phyloP scores from a whole-genome alignment of 2,329 filamentous ascomycete species.

The Neoscytalidium dimidiatum region DNA sequence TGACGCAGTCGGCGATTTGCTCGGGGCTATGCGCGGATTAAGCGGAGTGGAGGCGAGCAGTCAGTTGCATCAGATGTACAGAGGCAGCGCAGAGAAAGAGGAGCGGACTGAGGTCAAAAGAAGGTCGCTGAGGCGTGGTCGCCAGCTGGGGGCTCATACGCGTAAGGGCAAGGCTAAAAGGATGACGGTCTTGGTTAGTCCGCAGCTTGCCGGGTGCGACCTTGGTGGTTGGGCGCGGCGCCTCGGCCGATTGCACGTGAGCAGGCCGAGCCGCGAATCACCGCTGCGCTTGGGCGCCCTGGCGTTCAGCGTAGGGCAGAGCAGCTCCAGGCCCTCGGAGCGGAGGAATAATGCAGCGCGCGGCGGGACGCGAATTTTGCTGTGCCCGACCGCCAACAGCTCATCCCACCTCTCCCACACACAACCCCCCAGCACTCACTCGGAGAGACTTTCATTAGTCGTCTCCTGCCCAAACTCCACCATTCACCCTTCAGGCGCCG shows the following conservation, averaged over 20 bases:
- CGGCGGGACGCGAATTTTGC: slow-evolving; percentile 17
- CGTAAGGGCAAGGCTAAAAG: slow-evolving; percentile 4
- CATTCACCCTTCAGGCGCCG: slow-evolving; percentile 40
- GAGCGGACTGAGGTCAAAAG: neutral
- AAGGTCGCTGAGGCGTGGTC: neutral
- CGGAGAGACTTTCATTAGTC: slow-evolving; percentile 27
- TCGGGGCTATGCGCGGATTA: slow-evolving; percentile 18
- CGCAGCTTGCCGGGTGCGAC: neutral
- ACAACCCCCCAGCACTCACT: neutral
- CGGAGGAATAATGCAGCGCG: slow-evolving; percentile 15
- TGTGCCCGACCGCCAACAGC: neutral
- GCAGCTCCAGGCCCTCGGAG: neutral
- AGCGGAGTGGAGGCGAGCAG: neutral
- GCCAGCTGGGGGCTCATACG: neutral
- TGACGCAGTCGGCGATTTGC: slow-evolving; percentile 14
- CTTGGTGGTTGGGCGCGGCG: slow-evolving; percentile 18
- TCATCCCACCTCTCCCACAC: slow-evolving; percentile 15
- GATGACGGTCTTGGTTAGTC: slow-evolving; percentile 15
- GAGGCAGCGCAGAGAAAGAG: neutral
- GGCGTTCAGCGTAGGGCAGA: too few relatives aligned
- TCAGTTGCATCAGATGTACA: neutral
- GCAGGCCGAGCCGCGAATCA: neutral
- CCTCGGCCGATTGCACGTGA: neutral
- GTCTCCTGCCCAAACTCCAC: slow-evolving; percentile 25
- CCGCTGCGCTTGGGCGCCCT: too few relatives aligned